Conservation (phyloP, 1,284 basidiomycete genomes). For the Tylopilus orsonianus region DNA sequence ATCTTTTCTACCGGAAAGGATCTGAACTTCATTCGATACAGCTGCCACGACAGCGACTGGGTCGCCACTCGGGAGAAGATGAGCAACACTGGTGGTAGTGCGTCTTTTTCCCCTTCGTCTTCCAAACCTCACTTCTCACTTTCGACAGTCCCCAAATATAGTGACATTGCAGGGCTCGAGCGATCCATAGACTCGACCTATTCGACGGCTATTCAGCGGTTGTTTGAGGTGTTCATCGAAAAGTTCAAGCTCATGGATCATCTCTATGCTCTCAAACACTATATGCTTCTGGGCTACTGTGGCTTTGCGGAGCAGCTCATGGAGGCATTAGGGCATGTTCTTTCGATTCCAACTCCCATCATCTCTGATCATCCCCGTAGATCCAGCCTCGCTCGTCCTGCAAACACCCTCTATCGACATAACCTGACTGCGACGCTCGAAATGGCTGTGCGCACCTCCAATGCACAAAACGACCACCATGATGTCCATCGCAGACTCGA, state of each 20-base stretch:
- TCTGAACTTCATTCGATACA: constrained; percentile 97
- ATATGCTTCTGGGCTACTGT: constrained; percentile 90
- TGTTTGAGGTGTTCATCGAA: constrained; percentile 96
- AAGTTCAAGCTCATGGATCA: constrained; percentile 94
- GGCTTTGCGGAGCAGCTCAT: constrained; percentile 97
- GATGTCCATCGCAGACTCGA: constrained; percentile 93
- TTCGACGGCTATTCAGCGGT: constrained; percentile 83
- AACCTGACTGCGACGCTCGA: constrained; percentile 96
- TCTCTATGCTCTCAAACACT: constrained; percentile 87
- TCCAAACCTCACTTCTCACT: constrained; percentile 7
- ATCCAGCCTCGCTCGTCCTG: constrained; percentile 82
- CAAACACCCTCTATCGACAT: constrained; percentile 93
- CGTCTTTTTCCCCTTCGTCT: constrained; percentile 33
- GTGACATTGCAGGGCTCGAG: constrained; percentile 91
- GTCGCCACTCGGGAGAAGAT: constrained; percentile 86
- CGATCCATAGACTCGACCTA: constrained; percentile 95
- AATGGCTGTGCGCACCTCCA: constrained; percentile 93
- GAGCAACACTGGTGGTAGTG: constrained; percentile 77
- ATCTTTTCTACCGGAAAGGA: constrained; percentile 99
- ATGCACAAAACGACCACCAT: constrained; percentile 82
- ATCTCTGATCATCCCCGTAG: constrained; percentile 40
- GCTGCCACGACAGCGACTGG: constrained; percentile 96
- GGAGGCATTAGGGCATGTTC: constrained; percentile 81
- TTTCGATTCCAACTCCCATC: background rate
- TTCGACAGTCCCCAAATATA: constrained; percentile 80